These are phyloP conservation scores for Biancaea sappan DNA, from an alignment of 306 rosid species.

Conservation along the genomic window DNA sequence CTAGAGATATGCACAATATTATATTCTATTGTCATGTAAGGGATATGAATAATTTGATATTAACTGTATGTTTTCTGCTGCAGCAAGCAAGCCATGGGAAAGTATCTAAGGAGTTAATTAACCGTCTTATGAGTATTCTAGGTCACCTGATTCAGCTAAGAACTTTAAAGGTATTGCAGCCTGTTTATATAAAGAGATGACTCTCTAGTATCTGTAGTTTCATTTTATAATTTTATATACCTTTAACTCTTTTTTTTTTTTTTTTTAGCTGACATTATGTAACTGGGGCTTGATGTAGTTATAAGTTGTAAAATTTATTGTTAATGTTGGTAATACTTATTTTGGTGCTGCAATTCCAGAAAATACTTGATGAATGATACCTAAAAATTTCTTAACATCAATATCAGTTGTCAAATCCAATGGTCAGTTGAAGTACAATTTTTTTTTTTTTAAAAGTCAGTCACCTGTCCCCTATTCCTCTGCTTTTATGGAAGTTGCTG, in stretches of 20 bases:
- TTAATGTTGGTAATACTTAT: background rate
- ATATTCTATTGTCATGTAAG: background rate
- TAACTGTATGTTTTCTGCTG: constrained; percentile 38
- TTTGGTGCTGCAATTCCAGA: background rate
- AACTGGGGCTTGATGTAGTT: background rate
- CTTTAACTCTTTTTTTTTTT: background rate
- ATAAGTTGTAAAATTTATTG: background rate
- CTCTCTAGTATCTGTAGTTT: constrained; percentile 23
- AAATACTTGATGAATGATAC: background rate
- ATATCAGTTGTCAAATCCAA: background rate
- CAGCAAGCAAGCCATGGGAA: constrained; percentile 97
- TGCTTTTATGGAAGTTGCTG: background rate
- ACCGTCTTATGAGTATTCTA: constrained; percentile 90
- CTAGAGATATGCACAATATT: background rate
- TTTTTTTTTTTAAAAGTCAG: constrained; percentile 21
- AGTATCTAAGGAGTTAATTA: constrained; percentile 81
- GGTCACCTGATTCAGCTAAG: constrained; percentile 98
- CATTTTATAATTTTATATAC: constrained; percentile 24
- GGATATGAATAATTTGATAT: constrained; percentile 25
- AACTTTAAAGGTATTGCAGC: constrained; percentile 79
- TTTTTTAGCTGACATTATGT: constrained; percentile 24
- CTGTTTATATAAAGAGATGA: constrained; percentile 15
- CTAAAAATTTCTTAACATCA: background rate
- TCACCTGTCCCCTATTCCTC: constrained; percentile 3
- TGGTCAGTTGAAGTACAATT: constrained; percentile 9